Conservation (phyloP, 2,329 filamentous ascomycete genomes). For the Nothopassalora personata region DNA sequence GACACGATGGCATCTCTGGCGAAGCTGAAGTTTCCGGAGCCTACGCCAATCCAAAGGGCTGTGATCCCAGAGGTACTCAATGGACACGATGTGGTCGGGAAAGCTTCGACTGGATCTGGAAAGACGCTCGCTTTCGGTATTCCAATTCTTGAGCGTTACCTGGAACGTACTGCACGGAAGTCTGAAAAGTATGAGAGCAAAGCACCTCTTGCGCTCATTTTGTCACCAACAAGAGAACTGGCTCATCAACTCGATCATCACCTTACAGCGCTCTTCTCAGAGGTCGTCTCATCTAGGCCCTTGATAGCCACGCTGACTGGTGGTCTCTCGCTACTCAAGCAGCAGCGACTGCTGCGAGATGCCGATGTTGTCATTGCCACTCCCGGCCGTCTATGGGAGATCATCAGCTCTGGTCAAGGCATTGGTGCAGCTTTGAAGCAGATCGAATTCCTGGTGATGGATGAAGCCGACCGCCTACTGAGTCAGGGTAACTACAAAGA, state of each 20-base stretch:
- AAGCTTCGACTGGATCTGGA: conserved; percentile 91
- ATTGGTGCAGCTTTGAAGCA: conserved; percentile 65
- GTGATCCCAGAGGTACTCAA: conserved; percentile 76
- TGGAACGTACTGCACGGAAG: conserved; percentile 44
- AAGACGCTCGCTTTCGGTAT: conserved; percentile 95
- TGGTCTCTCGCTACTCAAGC: conserved; percentile 89
- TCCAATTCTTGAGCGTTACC: conserved; percentile 80
- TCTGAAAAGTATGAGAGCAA: conserved; percentile 23
- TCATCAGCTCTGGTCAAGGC: conserved; percentile 69
- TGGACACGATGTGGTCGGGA: conserved; percentile 88
- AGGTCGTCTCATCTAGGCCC: conserved; percentile 53
- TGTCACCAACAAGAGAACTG: conserved; percentile 88
- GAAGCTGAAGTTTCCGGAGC: conserved; percentile 71
- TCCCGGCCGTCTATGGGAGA: conserved; percentile 89
- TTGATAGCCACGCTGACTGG: conserved; percentile 82
- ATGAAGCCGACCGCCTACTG: conserved; percentile 88
- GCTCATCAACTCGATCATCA: conserved; percentile 87
- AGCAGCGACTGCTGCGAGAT: conserved; percentile 73
- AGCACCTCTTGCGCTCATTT: conserved; percentile 66
- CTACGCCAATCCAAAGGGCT: conserved; percentile 73
- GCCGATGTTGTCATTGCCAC: conserved; percentile 85
- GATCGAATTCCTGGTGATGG: conserved; percentile 79
- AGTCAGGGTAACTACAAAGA: conserved; percentile 95
- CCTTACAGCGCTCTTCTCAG: conserved; percentile 66
- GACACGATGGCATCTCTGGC: conserved; percentile 68